phyloP scores from a whole-genome alignment of 371 early-diverging fungal species.

The Smittium culicis region DNA sequence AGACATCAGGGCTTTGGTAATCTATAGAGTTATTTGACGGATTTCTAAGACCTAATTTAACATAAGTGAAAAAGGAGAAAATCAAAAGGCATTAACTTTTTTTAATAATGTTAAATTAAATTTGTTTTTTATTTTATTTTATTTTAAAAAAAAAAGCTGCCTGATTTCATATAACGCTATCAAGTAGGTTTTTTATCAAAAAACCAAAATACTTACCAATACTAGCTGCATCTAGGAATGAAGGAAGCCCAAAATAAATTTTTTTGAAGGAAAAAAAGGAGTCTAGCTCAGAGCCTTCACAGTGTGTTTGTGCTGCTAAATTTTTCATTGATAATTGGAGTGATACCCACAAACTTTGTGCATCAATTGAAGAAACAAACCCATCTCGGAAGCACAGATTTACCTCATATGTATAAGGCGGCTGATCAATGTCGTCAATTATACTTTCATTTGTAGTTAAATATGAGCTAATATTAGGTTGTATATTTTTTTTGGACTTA shows the following conservation, averaged over 20 bases:
- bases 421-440: not conserved
- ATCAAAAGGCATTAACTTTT: too few species aligned
- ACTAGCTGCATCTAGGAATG: constrained; percentile 10
- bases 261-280: constrained; percentile 11
- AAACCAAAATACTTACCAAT: not conserved
- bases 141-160: too few species aligned
- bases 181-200: too few species aligned
- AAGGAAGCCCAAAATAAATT: constrained; percentile 7
- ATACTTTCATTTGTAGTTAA: not conserved
- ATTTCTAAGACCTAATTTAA: not conserved
- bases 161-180: too few species aligned
- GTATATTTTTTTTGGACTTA: too few species aligned
- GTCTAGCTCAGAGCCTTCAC: constrained; percentile 4
- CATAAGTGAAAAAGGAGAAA: not conserved
- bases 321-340: constrained; percentile 10
- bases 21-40: not conserved
- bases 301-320: constrained; percentile 5
- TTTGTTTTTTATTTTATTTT: too few species aligned
- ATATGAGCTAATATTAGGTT: too few species aligned
- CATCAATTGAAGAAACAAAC: constrained; percentile 6
- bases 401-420: not conserved
- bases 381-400: constrained; percentile 7
- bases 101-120: too few species aligned
- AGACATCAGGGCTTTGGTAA: not conserved
- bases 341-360: constrained; percentile 10